Percentiles rank a stretch among this genome's conserved stretches.
These are phyloP conservation scores for Pyrenula massariospora DNA, from an alignment of 495 filamentous ascomycete species.

Conservation along the genomic window DNA sequence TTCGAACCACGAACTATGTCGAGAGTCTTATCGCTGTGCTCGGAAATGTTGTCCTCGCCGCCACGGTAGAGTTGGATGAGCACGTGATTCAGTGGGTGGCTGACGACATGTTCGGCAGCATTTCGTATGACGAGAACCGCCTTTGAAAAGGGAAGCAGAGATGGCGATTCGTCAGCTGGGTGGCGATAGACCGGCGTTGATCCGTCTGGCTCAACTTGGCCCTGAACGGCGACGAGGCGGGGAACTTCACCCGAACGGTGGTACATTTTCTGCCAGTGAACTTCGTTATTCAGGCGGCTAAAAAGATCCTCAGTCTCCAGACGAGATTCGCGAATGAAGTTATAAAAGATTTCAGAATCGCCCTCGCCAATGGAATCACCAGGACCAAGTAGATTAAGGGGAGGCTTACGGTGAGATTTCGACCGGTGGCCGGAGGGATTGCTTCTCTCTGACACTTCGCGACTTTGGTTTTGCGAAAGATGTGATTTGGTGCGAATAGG, in stretches of 20 bases:
- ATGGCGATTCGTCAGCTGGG: constrained; percentile 81
- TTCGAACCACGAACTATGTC: constrained; percentile 72
- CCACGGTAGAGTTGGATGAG: constrained; percentile 87
- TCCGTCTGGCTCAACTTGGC: constrained; percentile 55
- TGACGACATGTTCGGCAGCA: constrained; percentile 53
- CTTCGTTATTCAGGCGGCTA: constrained; percentile 58
- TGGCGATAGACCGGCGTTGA: constrained; percentile 87
- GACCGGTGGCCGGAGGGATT: neutral
- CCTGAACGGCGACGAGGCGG: constrained; percentile 86
- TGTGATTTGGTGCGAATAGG: neutral
- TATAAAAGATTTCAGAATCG: constrained; percentile 64
- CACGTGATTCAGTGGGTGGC: constrained; percentile 83
- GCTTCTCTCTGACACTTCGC: neutral
- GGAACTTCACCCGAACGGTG: constrained; percentile 89
- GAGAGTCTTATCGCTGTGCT: constrained; percentile 93
- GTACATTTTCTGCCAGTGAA: constrained; percentile 85
- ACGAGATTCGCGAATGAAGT: constrained; percentile 45
- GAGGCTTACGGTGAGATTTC: constrained; percentile 1
- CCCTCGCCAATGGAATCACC: constrained; percentile 55
- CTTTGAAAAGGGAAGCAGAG: constrained; percentile 60
- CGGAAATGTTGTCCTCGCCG: constrained; percentile 89
- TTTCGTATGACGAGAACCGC: constrained; percentile 56
- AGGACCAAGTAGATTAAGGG: constrained; percentile 17
- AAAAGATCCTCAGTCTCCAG: constrained; percentile 48
- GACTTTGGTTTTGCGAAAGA: constrained; percentile 1